phyloP scores from a whole-genome alignment of 1,284 basidiomycete species.

The Spongiforma sp. region DNA sequence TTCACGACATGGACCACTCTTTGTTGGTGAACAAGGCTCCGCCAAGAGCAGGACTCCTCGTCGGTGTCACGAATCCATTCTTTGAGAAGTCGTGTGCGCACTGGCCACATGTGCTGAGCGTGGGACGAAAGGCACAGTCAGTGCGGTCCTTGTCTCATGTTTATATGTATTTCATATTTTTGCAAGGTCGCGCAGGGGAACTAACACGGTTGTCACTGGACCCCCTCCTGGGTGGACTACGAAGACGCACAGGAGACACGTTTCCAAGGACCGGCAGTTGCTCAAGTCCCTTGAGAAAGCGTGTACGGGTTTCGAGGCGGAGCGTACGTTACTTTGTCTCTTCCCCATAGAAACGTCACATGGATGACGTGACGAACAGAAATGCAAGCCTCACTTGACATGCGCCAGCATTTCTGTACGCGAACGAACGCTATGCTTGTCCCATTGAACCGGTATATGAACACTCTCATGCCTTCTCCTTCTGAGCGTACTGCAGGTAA shows the following conservation, averaged over 20 bases:
- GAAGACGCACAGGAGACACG: slow-evolving; percentile 81
- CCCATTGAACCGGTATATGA: slow-evolving; percentile 92
- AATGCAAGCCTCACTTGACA: slow-evolving; percentile 64
- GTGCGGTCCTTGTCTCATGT: slow-evolving; percentile 20
- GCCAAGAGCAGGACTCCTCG: slow-evolving; percentile 81
- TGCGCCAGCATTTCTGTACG: slow-evolving; percentile 87
- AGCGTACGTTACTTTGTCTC: slow-evolving; percentile 53
- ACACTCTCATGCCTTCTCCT: slow-evolving; percentile 83
- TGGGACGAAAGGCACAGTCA: slow-evolving; percentile 55
- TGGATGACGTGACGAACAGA: slow-evolving; percentile 43
- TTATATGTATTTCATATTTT: background rate
- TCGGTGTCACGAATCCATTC: slow-evolving; percentile 96
- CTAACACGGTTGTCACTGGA: slow-evolving; percentile 45
- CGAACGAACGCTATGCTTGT: slow-evolving; percentile 90
- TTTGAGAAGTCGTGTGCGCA: slow-evolving; percentile 88
- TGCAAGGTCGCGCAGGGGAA: slow-evolving; percentile 17
- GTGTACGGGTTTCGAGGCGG: slow-evolving; percentile 50
- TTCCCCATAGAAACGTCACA: background rate
- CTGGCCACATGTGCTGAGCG: slow-evolving; percentile 89
- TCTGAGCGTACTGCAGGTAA: slow-evolving; percentile 42
- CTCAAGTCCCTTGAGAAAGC: slow-evolving; percentile 72
- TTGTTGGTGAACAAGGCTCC: slow-evolving; percentile 81
- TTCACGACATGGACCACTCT: slow-evolving; percentile 89
- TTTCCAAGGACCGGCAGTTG: slow-evolving; percentile 82
- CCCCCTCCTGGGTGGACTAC: slow-evolving; percentile 77